Evolutionary conservation across 495 filamentous ascomycete species (phyloP), one percentile per base, ranked within the genome.

Genomic region (Cercophora samala): DNA sequence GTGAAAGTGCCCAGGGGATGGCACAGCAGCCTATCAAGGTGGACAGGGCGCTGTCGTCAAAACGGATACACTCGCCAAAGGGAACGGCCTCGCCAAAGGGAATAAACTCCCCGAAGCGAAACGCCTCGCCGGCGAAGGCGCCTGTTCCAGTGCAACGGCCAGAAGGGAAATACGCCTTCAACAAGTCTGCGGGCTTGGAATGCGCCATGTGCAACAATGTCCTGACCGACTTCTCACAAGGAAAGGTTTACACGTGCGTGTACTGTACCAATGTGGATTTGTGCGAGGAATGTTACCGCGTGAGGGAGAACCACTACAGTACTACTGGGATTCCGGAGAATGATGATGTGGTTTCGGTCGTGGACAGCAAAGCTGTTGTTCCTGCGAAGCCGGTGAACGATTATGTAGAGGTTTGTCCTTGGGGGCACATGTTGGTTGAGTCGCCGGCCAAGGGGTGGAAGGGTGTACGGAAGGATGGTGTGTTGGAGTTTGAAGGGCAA

Each of bases 351-450:
- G 11, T 46, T 9, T 17, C 37, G 37, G 4, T 18, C 17, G 3
- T 9, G 1, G n/a, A 63, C 17, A 52, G 29, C 60, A 21, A 21
- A 21, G 21, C 19, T 5, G 21, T 23, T n/a, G 21, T 22, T 0
- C 22, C 5, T n/a, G 62, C 0, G 15, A 18, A 23, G 52, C 9
- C 8, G 23, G 54, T 53, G 37, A 25, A 58, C 17, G 24, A 42
- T 25, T 58, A 58, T 24, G 53, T 64, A 2, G 63, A 64, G 24
- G 63, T 64, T 4, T 64, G 63, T 58, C 52, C 63, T 6, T 64
- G 53, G 63, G 63, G 63, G 9, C 63, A 64, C 17, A 42, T 23
- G 23, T 25, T 58, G n/a, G 56, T 64, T 22, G 53, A 58, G 52
- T 19, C 52, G 3, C 63, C 63, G 0, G 63, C 58, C 4, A 58